A percentile compares a stretch with the other conserved stretches of the same genome.
Conservation (phyloP, 495 filamentous ascomycete genomes). For the Oidiodendron maius region DNA sequence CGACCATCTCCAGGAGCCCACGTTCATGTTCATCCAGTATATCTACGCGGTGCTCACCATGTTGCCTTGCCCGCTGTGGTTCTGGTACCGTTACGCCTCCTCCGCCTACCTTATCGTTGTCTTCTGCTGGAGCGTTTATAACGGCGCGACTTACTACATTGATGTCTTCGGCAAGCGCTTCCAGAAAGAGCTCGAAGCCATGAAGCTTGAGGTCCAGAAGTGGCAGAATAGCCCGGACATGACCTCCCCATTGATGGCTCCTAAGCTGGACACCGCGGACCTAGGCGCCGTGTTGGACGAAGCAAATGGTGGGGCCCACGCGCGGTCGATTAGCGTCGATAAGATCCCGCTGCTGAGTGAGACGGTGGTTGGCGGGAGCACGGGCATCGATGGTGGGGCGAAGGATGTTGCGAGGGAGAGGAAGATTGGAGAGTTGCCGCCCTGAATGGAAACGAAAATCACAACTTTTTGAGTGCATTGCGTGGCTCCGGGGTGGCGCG, state of each 20-base stretch:
- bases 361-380: slow-evolving; percentile 31
- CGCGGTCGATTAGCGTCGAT: slow-evolving; percentile 35
- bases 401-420: slow-evolving; percentile 37
- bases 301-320: slow-evolving; percentile 8
- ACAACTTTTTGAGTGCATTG: no score
- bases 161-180: slow-evolving; percentile 95
- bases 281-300: slow-evolving; percentile 9
- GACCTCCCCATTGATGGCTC: slow-evolving; percentile 33
- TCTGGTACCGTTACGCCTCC: slow-evolving; percentile 80
- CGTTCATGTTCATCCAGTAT: slow-evolving; percentile 97
- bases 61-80: slow-evolving; percentile 92
- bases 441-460: no score
- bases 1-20: slow-evolving; percentile 67
- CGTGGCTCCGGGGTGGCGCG: no score
- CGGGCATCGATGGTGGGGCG: slow-evolving; percentile 35
- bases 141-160: slow-evolving; percentile 95
- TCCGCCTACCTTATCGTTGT: slow-evolving; percentile 68
- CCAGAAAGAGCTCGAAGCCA: slow-evolving; percentile 88
- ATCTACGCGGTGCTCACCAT: slow-evolving; percentile 84
- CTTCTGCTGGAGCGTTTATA: slow-evolving; percentile 89
- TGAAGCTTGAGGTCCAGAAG: slow-evolving; percentile 83
- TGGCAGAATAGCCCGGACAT: slow-evolving; percentile 64
- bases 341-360: slow-evolving; percentile 50
- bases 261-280: slow-evolving; percentile 22
- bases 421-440: slow-evolving; percentile 27